phyloP scores from a whole-genome alignment of 2,329 filamentous ascomycete genomes.

The Calonectria hawksworthii region DNA sequence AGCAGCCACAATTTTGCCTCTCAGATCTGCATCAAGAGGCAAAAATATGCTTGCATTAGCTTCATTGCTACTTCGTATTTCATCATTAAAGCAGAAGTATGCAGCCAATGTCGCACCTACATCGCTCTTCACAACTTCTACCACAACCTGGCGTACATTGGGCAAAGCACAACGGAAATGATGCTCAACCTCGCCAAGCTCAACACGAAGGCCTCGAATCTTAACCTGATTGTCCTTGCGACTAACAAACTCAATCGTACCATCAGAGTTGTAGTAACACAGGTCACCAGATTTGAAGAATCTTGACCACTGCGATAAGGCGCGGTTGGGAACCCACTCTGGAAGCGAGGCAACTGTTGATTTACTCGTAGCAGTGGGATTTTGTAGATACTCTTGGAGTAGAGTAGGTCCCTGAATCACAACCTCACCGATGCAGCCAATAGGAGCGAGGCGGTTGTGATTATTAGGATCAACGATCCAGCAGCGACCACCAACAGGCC shows the following conservation, averaged over 20 bases:
- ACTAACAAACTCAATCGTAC: not conserved
- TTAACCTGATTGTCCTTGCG: conserved; percentile 67
- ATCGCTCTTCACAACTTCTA: not conserved
- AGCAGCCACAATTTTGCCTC: not conserved
- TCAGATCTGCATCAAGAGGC: not conserved
- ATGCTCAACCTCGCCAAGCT: conserved; percentile 7
- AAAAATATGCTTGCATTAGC: not conserved
- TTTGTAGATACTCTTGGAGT: conserved; percentile 38
- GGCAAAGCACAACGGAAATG: not conserved
- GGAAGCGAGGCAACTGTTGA: conserved; percentile 49
- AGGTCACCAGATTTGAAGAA: conserved; percentile 13
- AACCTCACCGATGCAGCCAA: conserved; percentile 44
- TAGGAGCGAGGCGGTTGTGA: conserved; percentile 34
- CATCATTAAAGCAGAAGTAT: not conserved
- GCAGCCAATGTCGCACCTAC: not conserved
- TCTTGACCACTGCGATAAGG: not conserved
- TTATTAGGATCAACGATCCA: not conserved
- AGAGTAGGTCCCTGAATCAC: conserved; percentile 43
- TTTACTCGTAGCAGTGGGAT: not conserved
- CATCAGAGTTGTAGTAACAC: not conserved
- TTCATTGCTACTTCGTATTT: not conserved
- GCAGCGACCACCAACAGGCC: not conserved
- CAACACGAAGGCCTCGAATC: conserved; percentile 63
- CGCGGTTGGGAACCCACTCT: not conserved
- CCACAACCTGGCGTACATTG: not conserved